phyloP scores from a whole-genome alignment of 202 grass and related monocot genomes.

The Bolboschoenoplectus hybrid region DNA sequence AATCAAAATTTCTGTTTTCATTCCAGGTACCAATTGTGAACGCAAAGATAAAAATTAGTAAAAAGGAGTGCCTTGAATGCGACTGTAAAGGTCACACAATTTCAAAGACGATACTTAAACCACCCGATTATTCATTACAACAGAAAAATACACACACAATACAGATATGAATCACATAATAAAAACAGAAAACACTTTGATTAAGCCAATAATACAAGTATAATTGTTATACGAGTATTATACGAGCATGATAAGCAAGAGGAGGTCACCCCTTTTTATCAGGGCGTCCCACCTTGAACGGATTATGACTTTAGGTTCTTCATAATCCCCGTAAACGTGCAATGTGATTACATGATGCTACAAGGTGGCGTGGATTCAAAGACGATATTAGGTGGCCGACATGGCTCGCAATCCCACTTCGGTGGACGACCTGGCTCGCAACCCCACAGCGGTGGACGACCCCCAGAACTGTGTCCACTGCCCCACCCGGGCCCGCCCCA shows the following conservation, averaged over 20 bases:
- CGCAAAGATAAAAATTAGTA: not conserved
- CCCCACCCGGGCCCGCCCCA: not conserved
- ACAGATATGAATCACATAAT: not conserved
- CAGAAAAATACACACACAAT: not conserved
- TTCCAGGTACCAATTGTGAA: not conserved
- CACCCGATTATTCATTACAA: not conserved
- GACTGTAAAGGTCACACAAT: not conserved
- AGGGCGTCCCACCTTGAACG: not conserved
- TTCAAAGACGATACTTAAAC: not conserved
- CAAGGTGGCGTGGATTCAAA: not conserved
- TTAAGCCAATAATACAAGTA: not conserved
- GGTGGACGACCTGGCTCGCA: not conserved
- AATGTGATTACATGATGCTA: slow-evolving; percentile 29
- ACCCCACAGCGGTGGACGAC: not conserved
- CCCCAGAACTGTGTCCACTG: not conserved
- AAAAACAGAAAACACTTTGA: not conserved
- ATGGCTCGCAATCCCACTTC: not conserved
- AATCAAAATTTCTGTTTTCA: not conserved
- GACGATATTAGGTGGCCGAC: not conserved
- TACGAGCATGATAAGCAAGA: not conserved
- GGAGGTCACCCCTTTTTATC: not conserved
- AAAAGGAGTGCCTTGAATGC: not conserved
- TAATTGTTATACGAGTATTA: not conserved
- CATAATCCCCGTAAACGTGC: not conserved
- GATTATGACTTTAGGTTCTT: not conserved